Evolutionary conservation across 805 yeast species (phyloP), one percentile per base, ranked within the genome.

Genomic region (Lipomyces yamadae): DNA sequence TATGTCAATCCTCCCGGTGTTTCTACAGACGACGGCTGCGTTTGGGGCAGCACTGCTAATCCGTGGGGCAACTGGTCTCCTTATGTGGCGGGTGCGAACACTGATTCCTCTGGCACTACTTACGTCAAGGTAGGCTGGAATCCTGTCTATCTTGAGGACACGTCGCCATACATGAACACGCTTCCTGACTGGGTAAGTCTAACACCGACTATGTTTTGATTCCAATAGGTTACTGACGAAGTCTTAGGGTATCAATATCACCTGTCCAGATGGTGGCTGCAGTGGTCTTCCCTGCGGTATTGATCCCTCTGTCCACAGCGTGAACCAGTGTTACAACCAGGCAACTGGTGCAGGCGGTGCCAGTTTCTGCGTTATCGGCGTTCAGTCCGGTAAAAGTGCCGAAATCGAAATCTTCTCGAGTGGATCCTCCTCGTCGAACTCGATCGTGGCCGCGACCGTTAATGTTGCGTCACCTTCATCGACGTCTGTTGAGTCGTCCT

Each of bases 31-130:
- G 94, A 91, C 54, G 96, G 89, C 45, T 91, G 97, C 78, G 83
- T 84, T 70, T 92, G 97, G 97, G 97, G 97, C 3, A 78, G 88
- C 18, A 82, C 82, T 37, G 78, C 81, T 59, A 80, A 89, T 67
- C 88, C 95, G 18, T 81, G 81, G 71, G 97, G 97, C 66, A 92
- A 92, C 83, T 92, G 97, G 97, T 80, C 97, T 15, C 97, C 97
- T 34, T 92, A 91, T 73, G 97, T 92, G 70, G 96, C 95, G 15
- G 97, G 97, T 70, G 91, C 93, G 68, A 92, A 92, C 81, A 85
- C 85, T 82, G 96, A 91, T 76, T 78, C 77, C 68, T 78, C 75
- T 66, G 88, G 91, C 39, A 58, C 59, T 37, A 92, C 97, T 2
- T 92, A 72, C 76, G 91, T 90, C 71, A 92, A 91, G 79, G 85